phyloP scores from a whole-genome alignment of 2,329 filamentous ascomycete genomes.

The Monosporascus sp. region DNA sequence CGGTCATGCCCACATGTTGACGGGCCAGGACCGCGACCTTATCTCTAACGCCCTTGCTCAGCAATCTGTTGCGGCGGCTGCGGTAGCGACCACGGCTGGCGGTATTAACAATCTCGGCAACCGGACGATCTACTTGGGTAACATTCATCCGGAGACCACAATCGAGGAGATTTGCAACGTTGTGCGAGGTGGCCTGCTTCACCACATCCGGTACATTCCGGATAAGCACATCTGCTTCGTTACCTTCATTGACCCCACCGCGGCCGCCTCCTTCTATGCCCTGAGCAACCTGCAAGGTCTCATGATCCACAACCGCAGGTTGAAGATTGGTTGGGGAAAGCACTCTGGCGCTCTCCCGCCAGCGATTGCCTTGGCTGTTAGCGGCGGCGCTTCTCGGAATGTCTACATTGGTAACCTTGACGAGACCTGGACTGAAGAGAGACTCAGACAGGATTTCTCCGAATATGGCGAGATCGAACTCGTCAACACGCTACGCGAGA shows the following conservation, averaged over 20 bases:
- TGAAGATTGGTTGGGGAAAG: constrained; percentile 99
- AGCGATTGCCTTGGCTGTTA: constrained; percentile 92
- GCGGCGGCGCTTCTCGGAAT: constrained; percentile 94
- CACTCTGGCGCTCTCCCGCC: constrained; percentile 94
- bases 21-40: constrained; percentile 90
- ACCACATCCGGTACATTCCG: constrained; percentile 98
- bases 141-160: constrained; percentile 97
- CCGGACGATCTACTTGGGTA: constrained; percentile 94
- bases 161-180: constrained; percentile 99
- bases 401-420: constrained; percentile 98
- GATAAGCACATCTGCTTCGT: constrained; percentile 99
- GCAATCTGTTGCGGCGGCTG: constrained; percentile 93
- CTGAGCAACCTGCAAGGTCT: constrained; percentile 94
- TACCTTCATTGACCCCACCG: constrained; percentile 97
- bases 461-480: constrained; percentile 98
- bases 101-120: constrained; percentile 97
- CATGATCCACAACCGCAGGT: constrained; percentile 97
- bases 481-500: constrained; percentile 93
- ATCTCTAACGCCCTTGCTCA: constrained; percentile 96
- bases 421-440: constrained; percentile 95
- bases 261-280: constrained; percentile 95
- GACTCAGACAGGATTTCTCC: constrained; percentile 90
- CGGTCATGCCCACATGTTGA: constrained; percentile 92
- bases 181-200: constrained; percentile 87
- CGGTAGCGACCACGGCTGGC: constrained; percentile 91